Conservation (phyloP, 78 protist species). For the Dictyostelium discoideum region DNA sequence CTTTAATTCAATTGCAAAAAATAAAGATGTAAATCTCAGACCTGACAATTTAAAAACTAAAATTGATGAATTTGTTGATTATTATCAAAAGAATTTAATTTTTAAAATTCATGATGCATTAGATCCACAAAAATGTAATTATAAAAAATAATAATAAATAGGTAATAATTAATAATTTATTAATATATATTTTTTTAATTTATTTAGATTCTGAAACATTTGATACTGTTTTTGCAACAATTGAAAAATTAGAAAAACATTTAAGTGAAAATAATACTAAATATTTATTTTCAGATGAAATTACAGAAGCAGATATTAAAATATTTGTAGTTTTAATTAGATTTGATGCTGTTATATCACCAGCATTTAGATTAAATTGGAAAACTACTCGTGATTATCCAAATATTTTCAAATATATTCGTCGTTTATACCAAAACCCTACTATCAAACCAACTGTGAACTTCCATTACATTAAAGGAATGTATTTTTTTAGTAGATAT, state of each 20-base stretch:
- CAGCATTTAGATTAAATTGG: slow-evolving; percentile 84
- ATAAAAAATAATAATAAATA: too few species aligned
- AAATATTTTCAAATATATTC: slow-evolving; percentile 73
- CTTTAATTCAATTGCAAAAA: slow-evolving; percentile 80
- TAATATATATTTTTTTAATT: too few species aligned
- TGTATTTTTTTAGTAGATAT: slow-evolving; percentile 81
- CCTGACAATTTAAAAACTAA: slow-evolving; percentile 54
- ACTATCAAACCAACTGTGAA: slow-evolving; percentile 41
- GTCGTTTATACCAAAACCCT: slow-evolving; percentile 84
- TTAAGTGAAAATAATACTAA: slow-evolving; percentile 27
- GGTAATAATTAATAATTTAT: too few species aligned
- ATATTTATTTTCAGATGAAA: slow-evolving; percentile 73
- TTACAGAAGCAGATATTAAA: slow-evolving; percentile 94
- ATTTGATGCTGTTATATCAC: slow-evolving; percentile 89
- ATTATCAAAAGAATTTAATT: neutral
- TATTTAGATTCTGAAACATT: slow-evolving; percentile 79
- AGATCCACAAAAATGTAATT: neutral
- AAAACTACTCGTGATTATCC: slow-evolving; percentile 86
- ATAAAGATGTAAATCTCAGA: slow-evolving; percentile 73
- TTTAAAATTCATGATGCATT: slow-evolving; percentile 1
- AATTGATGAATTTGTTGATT: slow-evolving; percentile 84
- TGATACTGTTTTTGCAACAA: slow-evolving; percentile 65
- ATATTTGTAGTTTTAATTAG: slow-evolving; percentile 89
- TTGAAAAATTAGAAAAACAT: slow-evolving; percentile 82
- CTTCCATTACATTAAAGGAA: slow-evolving; percentile 88